Percentiles rank a stretch among this genome's conserved stretches.
Conservation (phyloP, 176 grass and related monocot species). For the Echinochloa phyllopogon region DNA sequence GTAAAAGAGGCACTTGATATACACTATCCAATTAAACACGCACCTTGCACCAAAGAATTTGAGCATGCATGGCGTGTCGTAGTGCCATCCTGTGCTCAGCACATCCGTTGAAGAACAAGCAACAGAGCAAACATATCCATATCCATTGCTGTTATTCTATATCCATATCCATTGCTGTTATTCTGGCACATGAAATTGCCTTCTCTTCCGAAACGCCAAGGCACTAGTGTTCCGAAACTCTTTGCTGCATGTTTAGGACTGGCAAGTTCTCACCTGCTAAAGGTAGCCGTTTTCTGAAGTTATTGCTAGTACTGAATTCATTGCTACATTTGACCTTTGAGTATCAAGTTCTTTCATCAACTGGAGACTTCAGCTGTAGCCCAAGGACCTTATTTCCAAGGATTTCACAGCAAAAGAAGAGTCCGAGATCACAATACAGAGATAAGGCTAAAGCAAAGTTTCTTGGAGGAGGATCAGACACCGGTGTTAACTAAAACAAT, state of each 20-base stretch:
- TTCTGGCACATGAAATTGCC: neutral
- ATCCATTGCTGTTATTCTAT: neutral
- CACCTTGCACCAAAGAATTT: neutral
- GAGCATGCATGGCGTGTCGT: neutral
- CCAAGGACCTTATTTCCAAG: neutral
- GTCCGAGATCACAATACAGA: neutral
- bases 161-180: neutral
- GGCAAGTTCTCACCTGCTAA: neutral
- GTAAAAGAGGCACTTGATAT: neutral
- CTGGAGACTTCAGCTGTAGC: too few species aligned
- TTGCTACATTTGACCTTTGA: neutral
- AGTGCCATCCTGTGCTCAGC: neutral
- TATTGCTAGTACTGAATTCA: neutral
- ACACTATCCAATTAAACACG: neutral
- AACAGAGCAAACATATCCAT: neutral
- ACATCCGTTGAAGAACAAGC: neutral
- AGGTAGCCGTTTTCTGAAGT: neutral
- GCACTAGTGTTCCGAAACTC: neutral
- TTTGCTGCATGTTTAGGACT: neutral
- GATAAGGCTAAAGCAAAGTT: neutral
- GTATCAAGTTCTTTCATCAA: neutral
- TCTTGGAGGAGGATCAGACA: constrained; percentile 8
- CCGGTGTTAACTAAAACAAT: constrained; percentile 1
- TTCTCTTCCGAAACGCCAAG: neutral
- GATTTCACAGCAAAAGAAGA: neutral